These are phyloP conservation scores for Alternaria ventricosa DNA, from an alignment of 2,329 filamentous ascomycete species.

Conservation along the genomic window DNA sequence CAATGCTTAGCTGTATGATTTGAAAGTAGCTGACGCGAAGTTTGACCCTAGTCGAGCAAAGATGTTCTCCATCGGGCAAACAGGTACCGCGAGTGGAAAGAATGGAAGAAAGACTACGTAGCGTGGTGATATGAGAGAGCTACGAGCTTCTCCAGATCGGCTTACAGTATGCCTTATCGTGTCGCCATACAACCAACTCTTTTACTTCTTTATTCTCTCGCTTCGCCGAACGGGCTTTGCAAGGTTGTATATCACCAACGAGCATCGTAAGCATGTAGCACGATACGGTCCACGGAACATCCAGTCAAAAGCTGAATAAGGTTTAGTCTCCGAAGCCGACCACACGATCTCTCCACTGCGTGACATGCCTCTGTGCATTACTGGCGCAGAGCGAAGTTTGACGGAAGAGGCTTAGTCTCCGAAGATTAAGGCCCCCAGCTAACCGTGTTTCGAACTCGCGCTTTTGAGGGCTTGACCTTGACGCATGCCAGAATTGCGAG, in stretches of 20 bases:
- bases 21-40: neutral
- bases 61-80: neutral
- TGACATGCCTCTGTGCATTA: neutral
- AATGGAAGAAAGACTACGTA: neutral
- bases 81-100: neutral
- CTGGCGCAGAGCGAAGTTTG: neutral
- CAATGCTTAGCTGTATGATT: neutral
- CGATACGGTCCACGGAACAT: neutral
- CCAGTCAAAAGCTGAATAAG: neutral
- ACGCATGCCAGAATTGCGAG: neutral
- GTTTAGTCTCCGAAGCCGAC: neutral
- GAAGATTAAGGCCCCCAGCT: neutral
- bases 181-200: neutral
- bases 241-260: neutral
- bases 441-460: neutral
- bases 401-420: neutral
- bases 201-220: neutral
- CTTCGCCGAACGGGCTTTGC: neutral
- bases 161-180: neutral
- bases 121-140: neutral
- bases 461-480: neutral
- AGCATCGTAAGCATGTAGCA: neutral
- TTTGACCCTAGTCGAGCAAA: neutral
- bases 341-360: neutral
- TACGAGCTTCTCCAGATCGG: neutral